phyloP scores from a whole-genome alignment of 257 asterid genomes.

The Rubia yunnanensis region DNA sequence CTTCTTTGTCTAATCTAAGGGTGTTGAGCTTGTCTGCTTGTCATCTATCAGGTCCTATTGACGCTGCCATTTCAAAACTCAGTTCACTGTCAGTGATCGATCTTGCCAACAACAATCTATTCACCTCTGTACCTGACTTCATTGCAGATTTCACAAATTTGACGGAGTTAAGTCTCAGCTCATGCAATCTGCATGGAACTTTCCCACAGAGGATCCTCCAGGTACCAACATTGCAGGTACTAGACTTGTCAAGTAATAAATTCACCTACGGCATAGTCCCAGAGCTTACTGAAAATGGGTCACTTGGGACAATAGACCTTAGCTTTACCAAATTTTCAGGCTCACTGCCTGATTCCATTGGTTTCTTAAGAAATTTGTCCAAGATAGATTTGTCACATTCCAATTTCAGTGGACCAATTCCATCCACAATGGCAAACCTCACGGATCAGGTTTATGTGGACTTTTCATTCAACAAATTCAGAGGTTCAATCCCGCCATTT shows the following conservation, averaged over 20 bases:
- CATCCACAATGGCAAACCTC: conserved; percentile 14
- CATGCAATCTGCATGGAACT: conserved; percentile 13
- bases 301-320: not conserved
- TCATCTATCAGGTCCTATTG: conserved; percentile 18
- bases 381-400: conserved; percentile 1
- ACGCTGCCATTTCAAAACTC: conserved; percentile 7
- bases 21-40: conserved; percentile 7
- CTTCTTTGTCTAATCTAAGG: conserved; percentile 14
- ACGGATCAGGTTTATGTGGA: conserved; percentile 6
- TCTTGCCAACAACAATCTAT: conserved; percentile 5
- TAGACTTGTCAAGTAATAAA: not conserved
- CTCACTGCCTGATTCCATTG: conserved; percentile 14
- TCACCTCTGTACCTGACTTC: not conserved
- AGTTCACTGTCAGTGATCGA: conserved; percentile 8
- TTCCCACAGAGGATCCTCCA: conserved; percentile 25
- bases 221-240: not conserved
- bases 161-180: conserved; percentile 5
- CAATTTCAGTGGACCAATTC: conserved; percentile 20
- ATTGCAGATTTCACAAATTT: conserved; percentile 5
- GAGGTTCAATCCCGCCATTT: conserved; percentile 14
- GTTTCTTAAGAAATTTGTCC: conserved; percentile 9
- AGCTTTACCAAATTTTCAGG: not conserved
- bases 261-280: not conserved
- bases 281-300: not conserved
- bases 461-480: conserved; percentile 11